Evolutionary conservation across 225 moss, liverwort and hornwort species (phyloP).

Genomic region (Bryoerythrophyllum caledonicum): DNA sequence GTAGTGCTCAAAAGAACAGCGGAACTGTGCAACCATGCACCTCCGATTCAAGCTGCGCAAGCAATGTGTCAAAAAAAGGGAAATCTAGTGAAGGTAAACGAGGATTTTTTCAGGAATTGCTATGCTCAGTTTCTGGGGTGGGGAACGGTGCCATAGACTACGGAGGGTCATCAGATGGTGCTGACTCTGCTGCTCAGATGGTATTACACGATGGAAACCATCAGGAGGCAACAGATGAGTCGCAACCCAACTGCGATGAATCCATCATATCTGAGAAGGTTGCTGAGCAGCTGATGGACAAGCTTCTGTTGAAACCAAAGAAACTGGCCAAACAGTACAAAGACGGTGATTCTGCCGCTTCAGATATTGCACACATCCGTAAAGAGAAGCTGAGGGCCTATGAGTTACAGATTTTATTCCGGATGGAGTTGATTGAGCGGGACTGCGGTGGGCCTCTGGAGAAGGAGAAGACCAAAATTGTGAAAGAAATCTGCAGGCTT

Average conservation of each 20-base stretch:
- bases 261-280: conserved; percentile 21
- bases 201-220: background rate
- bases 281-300: conserved; percentile 43
- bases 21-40: conserved; percentile 17
- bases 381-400: conserved; percentile 68
- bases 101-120: conserved; percentile 6
- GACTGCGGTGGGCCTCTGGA: conserved; percentile 46
- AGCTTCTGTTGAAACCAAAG: conserved; percentile 54
- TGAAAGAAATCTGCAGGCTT: conserved; percentile 59
- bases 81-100: background rate
- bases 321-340: conserved; percentile 48
- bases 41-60: conserved; percentile 36
- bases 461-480: conserved; percentile 34
- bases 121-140: conserved; percentile 23
- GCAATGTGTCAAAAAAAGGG: conserved; percentile 21
- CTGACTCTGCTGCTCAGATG: conserved; percentile 22
- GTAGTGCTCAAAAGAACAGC: conserved; percentile 10
- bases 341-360: conserved; percentile 19
- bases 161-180: conserved; percentile 27
- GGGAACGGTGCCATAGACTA: conserved; percentile 19
- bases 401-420: conserved; percentile 78
- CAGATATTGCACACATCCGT: conserved; percentile 24
- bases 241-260: conserved; percentile 8
- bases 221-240: background rate
- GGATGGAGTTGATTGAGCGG: conserved; percentile 68